Evolutionary conservation across 1,139 yeast species (phyloP).

Genomic region (Suhomyces guaymorum): DNA sequence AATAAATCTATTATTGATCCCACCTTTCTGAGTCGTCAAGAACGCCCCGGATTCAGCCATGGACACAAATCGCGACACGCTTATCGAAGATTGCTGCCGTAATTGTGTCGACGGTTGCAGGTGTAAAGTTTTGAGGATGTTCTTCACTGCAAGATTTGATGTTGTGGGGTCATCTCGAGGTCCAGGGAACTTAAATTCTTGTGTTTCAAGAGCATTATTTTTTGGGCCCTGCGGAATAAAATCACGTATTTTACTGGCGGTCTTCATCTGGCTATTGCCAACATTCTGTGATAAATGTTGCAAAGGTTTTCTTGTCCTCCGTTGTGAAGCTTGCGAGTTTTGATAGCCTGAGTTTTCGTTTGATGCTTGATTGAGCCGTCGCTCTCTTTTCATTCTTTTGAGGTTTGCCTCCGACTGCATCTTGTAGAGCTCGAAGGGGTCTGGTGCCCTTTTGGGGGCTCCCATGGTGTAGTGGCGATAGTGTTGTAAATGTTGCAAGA

Average conservation of each 20-base stretch:
- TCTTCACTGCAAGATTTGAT: background rate
- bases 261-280: too few species aligned
- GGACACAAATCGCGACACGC: constrained; percentile 7
- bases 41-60: constrained; percentile 1
- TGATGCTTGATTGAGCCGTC: constrained; percentile 3
- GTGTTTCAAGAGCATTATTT: too few species aligned
- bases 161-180: too few species aligned
- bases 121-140: constrained; percentile 2
- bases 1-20: constrained; percentile 8
- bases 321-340: too few species aligned
- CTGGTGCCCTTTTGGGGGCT: constrained; percentile 8
- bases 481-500: background rate
- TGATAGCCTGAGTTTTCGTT: too few species aligned
- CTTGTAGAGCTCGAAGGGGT: constrained; percentile 22
- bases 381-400: constrained; percentile 19
- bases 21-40: constrained; percentile 4
- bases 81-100: background rate
- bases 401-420: constrained; percentile 18
- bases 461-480: constrained; percentile 1
- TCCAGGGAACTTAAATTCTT: too few species aligned
- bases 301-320: constrained; percentile 8
- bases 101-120: background rate
- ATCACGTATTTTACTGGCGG: too few species aligned
- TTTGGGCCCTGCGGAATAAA: too few species aligned
- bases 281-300: constrained; percentile 1